Evolutionary conservation across 2,329 filamentous ascomycete genomes (phyloP).

Genomic region (Aspergillus fumigatiaffinis): DNA sequence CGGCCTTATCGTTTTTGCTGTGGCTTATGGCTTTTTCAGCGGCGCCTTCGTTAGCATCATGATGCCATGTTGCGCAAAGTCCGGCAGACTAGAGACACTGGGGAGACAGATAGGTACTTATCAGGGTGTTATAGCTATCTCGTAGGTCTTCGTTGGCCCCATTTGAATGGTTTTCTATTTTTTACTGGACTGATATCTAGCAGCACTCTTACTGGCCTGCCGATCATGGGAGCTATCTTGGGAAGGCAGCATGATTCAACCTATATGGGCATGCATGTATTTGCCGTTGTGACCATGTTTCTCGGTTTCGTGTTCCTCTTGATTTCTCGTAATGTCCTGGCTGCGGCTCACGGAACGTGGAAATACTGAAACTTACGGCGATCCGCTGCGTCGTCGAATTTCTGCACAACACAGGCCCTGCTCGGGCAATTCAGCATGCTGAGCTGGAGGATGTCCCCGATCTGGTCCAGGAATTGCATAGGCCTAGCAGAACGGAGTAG

Average conservation of each 20-base stretch:
- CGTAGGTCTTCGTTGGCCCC: conserved; percentile 10
- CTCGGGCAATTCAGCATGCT: too few relatives aligned
- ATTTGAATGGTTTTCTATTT: too few relatives aligned
- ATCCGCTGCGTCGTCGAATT: too few relatives aligned
- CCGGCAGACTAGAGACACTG: conserved; percentile 27
- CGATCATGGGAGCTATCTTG: conserved; percentile 27
- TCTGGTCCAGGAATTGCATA: too few relatives aligned
- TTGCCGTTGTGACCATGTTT: conserved; percentile 4
- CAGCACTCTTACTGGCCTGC: conserved; percentile 21
- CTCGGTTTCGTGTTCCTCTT: too few relatives aligned
- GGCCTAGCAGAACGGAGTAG: too few relatives aligned
- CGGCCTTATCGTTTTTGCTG: conserved; percentile 25
- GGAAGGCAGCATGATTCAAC: conserved; percentile 13
- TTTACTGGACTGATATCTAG: not conserved
- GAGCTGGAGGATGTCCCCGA: too few relatives aligned
- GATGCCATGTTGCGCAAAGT: conserved; percentile 29
- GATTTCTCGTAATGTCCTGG: too few relatives aligned
- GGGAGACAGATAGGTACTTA: conserved; percentile 34
- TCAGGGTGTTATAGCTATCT: conserved; percentile 18
- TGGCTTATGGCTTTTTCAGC: conserved; percentile 27
- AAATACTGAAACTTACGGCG: too few relatives aligned
- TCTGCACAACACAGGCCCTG: too few relatives aligned
- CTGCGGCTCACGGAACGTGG: too few relatives aligned
- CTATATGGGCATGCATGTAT: conserved; percentile 25
- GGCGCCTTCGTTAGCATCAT: conserved; percentile 25